Percentiles rank a stretch among this genome's conserved stretches.
phyloP scores from a whole-genome alignment of 202 grass and related monocot genomes.

The Eragrostis tef region DNA sequence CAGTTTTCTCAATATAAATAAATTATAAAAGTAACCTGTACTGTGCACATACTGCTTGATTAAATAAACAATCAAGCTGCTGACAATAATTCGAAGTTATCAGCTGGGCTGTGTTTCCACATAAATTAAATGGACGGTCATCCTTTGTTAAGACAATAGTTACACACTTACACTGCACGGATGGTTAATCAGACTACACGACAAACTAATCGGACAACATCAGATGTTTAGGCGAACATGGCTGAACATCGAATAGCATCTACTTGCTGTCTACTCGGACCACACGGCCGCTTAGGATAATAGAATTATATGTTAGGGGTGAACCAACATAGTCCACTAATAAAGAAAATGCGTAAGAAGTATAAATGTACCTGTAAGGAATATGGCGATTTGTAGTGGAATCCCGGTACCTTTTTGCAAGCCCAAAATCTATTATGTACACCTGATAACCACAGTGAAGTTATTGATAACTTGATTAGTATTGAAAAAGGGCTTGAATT shows the following conservation, averaged over 20 bases:
- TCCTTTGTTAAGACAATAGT: neutral
- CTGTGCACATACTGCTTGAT: too few relatives aligned
- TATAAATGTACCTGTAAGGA: slow-evolving; percentile 65
- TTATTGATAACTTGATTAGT: slow-evolving; percentile 27
- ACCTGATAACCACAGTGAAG: slow-evolving; percentile 60
- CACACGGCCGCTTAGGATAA: neutral
- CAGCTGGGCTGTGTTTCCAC: too few relatives aligned
- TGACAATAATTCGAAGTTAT: too few relatives aligned
- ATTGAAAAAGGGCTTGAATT: slow-evolving; percentile 13
- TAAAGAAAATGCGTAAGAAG: slow-evolving; percentile 17
- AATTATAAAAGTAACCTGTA: too few relatives aligned
- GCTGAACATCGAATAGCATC: too few relatives aligned
- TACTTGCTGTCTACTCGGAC: too few relatives aligned
- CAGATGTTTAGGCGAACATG: too few relatives aligned
- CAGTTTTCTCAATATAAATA: too few relatives aligned
- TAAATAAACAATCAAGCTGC: too few relatives aligned
- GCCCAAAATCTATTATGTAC: slow-evolving; percentile 97
- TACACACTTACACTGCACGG: too few relatives aligned
- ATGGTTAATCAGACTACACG: neutral
- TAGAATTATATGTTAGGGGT: neutral
- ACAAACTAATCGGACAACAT: too few relatives aligned
- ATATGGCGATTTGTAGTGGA: slow-evolving; percentile 89
- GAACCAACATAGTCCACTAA: slow-evolving; percentile 18
- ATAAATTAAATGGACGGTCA: too few relatives aligned
- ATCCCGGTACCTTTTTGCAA: slow-evolving; percentile 97